A percentile compares a stretch with the other conserved stretches of the same genome.
These are phyloP conservation scores for Begonia fuchsioides DNA, from an alignment of 306 rosid genomes.

Conservation along the genomic window DNA sequence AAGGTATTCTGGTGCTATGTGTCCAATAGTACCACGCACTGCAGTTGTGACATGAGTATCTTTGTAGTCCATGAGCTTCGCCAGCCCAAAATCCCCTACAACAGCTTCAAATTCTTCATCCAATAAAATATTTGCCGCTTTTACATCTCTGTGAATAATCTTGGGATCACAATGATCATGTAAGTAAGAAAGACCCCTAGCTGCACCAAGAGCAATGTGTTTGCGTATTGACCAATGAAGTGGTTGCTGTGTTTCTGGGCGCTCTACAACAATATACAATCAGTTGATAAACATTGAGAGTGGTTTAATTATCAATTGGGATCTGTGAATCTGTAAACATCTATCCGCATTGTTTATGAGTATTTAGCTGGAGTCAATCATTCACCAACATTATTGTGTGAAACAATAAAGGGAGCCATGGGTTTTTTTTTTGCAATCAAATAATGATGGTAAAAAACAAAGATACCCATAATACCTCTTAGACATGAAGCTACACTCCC, in stretches of 20 bases:
- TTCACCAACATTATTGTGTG: too few species aligned
- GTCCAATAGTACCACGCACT: constrained; percentile 89
- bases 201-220: constrained; percentile 69
- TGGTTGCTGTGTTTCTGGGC: constrained; percentile 32
- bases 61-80: constrained; percentile 86
- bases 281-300: too few species aligned
- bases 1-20: constrained; percentile 87
- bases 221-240: constrained; percentile 61
- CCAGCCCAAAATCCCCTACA: constrained; percentile 89
- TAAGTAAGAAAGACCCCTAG: constrained; percentile 86
- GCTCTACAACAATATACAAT: constrained; percentile 33
- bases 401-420: not conserved
- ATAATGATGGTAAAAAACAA: not conserved
- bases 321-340: too few species aligned
- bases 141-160: constrained; percentile 91
- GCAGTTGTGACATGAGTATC: constrained; percentile 93
- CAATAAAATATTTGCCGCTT: constrained; percentile 86
- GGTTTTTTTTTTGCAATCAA: not conserved
- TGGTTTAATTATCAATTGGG: too few species aligned
- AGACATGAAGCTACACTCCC: constrained; percentile 97
- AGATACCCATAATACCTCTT: constrained; percentile 41
- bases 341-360: too few species aligned
- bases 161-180: constrained; percentile 96
- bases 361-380: too few species aligned
- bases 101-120: constrained; percentile 93